phyloP scores from a whole-genome alignment of 2,329 filamentous ascomycete species.

The Calonectria ilicicola region DNA sequence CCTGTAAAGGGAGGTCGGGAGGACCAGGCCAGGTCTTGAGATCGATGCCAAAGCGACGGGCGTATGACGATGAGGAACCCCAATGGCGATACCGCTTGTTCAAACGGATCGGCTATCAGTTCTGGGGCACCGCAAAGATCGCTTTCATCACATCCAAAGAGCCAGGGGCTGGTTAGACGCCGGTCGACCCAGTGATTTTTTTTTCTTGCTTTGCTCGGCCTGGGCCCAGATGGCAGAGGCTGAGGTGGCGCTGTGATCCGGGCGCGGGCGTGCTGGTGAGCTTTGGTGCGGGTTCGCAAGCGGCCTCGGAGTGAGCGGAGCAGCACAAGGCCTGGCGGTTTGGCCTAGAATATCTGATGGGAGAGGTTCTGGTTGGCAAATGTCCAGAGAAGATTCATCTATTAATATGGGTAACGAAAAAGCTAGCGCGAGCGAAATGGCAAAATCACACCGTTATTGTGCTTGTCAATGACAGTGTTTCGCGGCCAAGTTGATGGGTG shows the following conservation, averaged over 20 bases:
- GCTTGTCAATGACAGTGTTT: slow-evolving; percentile 7
- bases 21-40: slow-evolving; percentile 2
- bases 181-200: slow-evolving; percentile 7
- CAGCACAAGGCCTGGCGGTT: background rate
- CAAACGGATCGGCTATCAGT: background rate
- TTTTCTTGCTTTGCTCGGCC: slow-evolving; percentile 4
- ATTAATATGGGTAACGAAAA: background rate
- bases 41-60: slow-evolving; percentile 1
- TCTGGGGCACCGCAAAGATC: background rate
- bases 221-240: slow-evolving; percentile 23
- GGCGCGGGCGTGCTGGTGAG: slow-evolving; percentile 16
- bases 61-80: slow-evolving; percentile 9
- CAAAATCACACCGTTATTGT: slow-evolving; percentile 4
- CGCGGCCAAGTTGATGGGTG: slow-evolving; percentile 3
- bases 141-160: slow-evolving; percentile 13
- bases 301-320: slow-evolving; percentile 15
- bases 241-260: slow-evolving; percentile 27
- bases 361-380: background rate
- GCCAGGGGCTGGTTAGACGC: slow-evolving; percentile 12
- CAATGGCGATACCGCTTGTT: background rate
- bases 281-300: slow-evolving; percentile 19
- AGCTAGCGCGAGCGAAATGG: slow-evolving; percentile 2
- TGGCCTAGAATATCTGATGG: background rate
- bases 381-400: background rate
- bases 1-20: slow-evolving; percentile 13